Base-by-base conservation (phyloP, 2,329 filamentous ascomycete species). In the Colletotrichum filicis region DNA sequence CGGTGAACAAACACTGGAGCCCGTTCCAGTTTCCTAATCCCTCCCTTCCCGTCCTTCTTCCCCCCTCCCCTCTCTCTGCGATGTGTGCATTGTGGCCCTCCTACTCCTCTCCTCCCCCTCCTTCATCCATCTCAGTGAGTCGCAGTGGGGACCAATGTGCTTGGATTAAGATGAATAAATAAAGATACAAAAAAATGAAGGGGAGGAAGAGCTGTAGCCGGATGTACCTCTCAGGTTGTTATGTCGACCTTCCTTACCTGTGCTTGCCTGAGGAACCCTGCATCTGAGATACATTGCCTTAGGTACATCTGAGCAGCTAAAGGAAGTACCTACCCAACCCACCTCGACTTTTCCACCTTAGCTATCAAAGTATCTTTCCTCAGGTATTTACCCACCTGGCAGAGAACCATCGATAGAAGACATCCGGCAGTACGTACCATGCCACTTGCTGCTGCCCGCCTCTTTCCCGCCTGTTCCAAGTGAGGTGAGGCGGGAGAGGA, bases 1-100 rank as follows among this genome's bases (percentile, higher is more conserved):
- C 59, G 66, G 70, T 73, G 70, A 69, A 73, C 70, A 66, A 73
- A 60, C 66, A 58, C 19, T 63, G 53, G 61, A 28, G 61, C n/a
- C 61, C 49, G 61, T 63, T 63, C 60, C 60, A 63, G 42, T 49
- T 35, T 46, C 42, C 26, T 49, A 62, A 42, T 68, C 53, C 46
- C 57, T 64, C 62, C 60, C 49, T 67, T 67, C 42, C 42, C 42
- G 42, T 46, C 42, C 42, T 16, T 46, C 42, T 19, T n/a, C 42
- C 14, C 14, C 16, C 42, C 42, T 8, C 16, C 42, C 14, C 42
- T 16, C 42, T 46, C 42, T 46, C 42, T 46, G 42, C 35, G 63
- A 63, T 68, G 37, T 71, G 69, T 63, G 58, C 69, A 71, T 42
- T 71, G 64, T 49, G 64, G 57, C 63, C 57, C 59, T 55, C 35